Base-by-base conservation (phyloP, 2,329 filamentous ascomycete species). In the Calycina marina region DNA sequence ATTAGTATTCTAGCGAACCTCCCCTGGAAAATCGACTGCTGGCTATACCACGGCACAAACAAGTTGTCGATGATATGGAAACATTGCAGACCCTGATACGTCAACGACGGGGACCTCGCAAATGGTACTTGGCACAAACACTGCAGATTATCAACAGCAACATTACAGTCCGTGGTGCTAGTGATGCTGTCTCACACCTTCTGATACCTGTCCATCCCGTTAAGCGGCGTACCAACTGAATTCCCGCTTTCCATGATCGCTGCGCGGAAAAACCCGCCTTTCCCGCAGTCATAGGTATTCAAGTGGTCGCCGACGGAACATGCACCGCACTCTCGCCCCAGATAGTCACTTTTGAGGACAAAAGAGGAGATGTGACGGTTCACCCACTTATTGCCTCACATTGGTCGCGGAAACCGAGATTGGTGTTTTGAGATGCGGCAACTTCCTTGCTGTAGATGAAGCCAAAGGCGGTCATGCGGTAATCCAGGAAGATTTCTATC, bases 241-340 rank as follows among this genome's bases (percentile, higher is more conserved):
- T 40, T 39, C 4, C 46, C 45, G 2, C 62, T 69, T 40, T 72
- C 47, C 22, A 56, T 56, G 12, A 69, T 67, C 2, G 56, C 66
- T 4, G 45, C 60, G 4, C 61, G 55, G 44, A 72, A 72, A 0
- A 73, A 56, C 0, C 55, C 52, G 34, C 74, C 67, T 32, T 74
- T 59, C 17, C 66, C 56, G 0, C 70, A 63, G 45, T 61, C 62
- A 39, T 71, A 69, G 6, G 67, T 64, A 18, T 67, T 32, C 4
- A 47, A 24, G 6, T 47, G 45, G 2, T 36, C 32, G 0, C 45
- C 45, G 6, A 47, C 43, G 30, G 40, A 43, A 16, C 37, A 14
- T 3, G 24, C 45, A 10, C 45, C 45, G 60, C 59, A 14, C 53
- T 58, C 42, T 63, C 58, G 5, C 56, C 61, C 58, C 53, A 62